Percentiles rank a stretch among this genome's conserved stretches.
phyloP scores from a whole-genome alignment of 192 early-diverging fungal genomes.

The Physocladia obscura region DNA sequence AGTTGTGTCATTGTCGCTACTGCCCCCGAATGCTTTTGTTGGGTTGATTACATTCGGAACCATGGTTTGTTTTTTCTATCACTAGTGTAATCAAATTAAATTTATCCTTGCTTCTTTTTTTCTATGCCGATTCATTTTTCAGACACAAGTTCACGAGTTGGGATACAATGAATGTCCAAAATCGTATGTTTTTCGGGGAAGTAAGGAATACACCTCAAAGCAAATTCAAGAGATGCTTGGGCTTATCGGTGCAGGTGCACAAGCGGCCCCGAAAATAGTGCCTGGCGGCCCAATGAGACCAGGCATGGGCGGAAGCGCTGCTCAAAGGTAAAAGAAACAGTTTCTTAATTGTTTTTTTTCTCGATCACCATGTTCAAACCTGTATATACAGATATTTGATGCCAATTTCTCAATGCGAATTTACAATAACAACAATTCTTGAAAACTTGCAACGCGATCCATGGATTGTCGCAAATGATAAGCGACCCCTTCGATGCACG shows the following conservation, averaged over 20 bases:
- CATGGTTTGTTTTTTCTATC: constrained; percentile 66
- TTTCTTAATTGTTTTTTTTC: not conserved
- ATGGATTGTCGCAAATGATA: constrained; percentile 89
- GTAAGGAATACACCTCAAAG: constrained; percentile 92
- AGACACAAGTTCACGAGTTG: constrained; percentile 95
- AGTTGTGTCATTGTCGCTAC: constrained; percentile 82
- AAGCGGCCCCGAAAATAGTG: not conserved
- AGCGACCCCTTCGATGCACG: constrained; percentile 89
- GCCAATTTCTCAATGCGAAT: constrained; percentile 93
- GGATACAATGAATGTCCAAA: constrained; percentile 95
- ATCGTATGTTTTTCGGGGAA: constrained; percentile 95
- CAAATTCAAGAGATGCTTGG: constrained; percentile 98
- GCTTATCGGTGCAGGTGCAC: constrained; percentile 44
- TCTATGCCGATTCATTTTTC: constrained; percentile 3
- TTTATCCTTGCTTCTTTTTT: constrained; percentile 7
- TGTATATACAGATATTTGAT: constrained; percentile 72
- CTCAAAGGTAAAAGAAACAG: constrained; percentile 49
- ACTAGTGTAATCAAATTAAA: not conserved
- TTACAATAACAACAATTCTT: constrained; percentile 87
- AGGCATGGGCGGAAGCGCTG: constrained; percentile 40
- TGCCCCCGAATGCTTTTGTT: constrained; percentile 89
- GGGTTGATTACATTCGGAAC: constrained; percentile 97
- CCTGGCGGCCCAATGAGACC: constrained; percentile 48
- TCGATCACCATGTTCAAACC: not conserved
- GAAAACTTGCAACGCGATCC: constrained; percentile 98